Conservation (phyloP, 768 basidiomycete genomes). For the Macrolepiota fuliginosa region DNA sequence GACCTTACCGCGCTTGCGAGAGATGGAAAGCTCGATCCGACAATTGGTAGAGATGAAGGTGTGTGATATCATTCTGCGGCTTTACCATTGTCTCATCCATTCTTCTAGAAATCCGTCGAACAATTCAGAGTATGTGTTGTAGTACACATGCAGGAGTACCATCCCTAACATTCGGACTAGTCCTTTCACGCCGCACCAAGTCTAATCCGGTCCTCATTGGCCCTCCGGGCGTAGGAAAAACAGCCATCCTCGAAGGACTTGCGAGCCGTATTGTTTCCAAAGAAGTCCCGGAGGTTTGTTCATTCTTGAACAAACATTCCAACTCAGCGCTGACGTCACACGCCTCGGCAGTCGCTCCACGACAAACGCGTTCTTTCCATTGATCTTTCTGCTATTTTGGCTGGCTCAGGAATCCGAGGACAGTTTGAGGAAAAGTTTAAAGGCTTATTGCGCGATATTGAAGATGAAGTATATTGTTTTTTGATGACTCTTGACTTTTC, state of each 20-base stretch:
- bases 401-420: slow-evolving; percentile 88
- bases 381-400: slow-evolving; percentile 81
- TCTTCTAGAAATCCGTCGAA: slow-evolving; percentile 73
- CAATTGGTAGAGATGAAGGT: slow-evolving; percentile 88
- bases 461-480: slow-evolving; percentile 59
- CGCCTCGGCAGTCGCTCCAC: slow-evolving; percentile 62
- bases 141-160: too few relatives aligned
- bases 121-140: slow-evolving; percentile 80
- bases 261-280: slow-evolving; percentile 84
- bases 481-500: slow-evolving; percentile 16
- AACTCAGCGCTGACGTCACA: background rate
- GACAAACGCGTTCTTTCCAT: slow-evolving; percentile 86
- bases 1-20: slow-evolving; percentile 84
- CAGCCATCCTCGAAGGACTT: slow-evolving; percentile 87
- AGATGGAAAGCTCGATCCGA: slow-evolving; percentile 85
- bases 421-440: slow-evolving; percentile 96
- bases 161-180: slow-evolving; percentile 33
- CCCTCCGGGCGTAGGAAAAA: slow-evolving; percentile 91
- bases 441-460: slow-evolving; percentile 84
- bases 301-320: too few relatives aligned
- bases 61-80: slow-evolving; percentile 6
- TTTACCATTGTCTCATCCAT: background rate
- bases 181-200: slow-evolving; percentile 86
- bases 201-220: slow-evolving; percentile 89
- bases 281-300: slow-evolving; percentile 81